A percentile compares a stretch with the other conserved stretches of the same genome.
phyloP scores from a whole-genome alignment of 768 basidiomycete genomes.

The Ramaria sp. region DNA sequence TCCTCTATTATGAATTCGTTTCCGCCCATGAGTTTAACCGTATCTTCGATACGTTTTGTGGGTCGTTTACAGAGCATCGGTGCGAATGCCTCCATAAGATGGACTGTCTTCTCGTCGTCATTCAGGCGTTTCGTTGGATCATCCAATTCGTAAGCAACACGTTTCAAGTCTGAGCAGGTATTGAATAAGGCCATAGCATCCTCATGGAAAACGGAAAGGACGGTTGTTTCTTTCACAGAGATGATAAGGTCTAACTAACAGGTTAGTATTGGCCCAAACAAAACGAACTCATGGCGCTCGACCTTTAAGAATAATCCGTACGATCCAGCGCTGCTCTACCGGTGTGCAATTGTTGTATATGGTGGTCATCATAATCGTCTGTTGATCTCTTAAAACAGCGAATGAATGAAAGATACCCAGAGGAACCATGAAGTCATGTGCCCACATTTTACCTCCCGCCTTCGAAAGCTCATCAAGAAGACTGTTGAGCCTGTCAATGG shows the following conservation, averaged over 20 bases:
- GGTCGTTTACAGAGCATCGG: constrained; percentile 95
- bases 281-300: not conserved
- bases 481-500: constrained; percentile 77
- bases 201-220: constrained; percentile 85
- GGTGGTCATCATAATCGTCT: constrained; percentile 65
- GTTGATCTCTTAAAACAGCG: constrained; percentile 45
- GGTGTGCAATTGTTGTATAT: constrained; percentile 73
- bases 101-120: constrained; percentile 72
- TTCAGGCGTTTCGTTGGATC: constrained; percentile 61
- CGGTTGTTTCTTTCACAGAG: constrained; percentile 88
- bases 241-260: constrained; percentile 68
- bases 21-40: constrained; percentile 76
- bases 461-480: constrained; percentile 69
- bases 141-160: constrained; percentile 82
- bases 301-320: constrained; percentile 96
- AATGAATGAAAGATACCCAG: constrained; percentile 9
- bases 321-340: constrained; percentile 90
- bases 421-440: not conserved
- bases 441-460: constrained; percentile 67
- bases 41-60: constrained; percentile 67
- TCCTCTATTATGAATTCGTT: constrained; percentile 86
- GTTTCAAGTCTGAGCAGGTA: constrained; percentile 92
- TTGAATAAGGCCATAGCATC: constrained; percentile 93
- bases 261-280: not conserved
- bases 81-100: constrained; percentile 77